Evolutionary conservation across 495 filamentous ascomycete genomes (phyloP), one percentile per base, ranked within the genome.

Genomic region (Friedmanniomyces simplex): DNA sequence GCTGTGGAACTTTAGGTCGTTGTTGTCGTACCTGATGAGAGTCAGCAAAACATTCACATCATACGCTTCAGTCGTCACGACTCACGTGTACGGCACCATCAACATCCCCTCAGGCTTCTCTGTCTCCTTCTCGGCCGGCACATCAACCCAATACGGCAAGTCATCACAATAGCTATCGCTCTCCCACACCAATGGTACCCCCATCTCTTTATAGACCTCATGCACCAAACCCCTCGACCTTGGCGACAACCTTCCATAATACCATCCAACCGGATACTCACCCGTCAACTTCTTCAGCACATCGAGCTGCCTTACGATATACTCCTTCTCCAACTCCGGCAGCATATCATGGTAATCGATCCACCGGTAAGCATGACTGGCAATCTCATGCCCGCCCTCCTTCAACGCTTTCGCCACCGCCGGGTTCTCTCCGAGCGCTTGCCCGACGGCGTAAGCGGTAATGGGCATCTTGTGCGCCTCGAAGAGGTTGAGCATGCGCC

Each of bases 121-220:
- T 2, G 45, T 50, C 24, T 69, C 60, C 39, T 66, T 63, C 59
- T 75, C 72, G 6, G 68, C 62, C 14, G 71, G 69, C 8, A 74
- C 63, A 60, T 75, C 71, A 8, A 69, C 63, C 71, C 71, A 74
- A 55, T 73, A 75, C 8, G 73, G 73, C 25, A 75, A 50, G 54
- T 75, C 73, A 57, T 75, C 73, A 8, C 69, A 67, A 52, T 73
- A 75, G 11, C 63, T 58, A 54, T 75, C 71, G 4, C 57, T 58
- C 13, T 64, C 61, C 71, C 71, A 75, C 0, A 70, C 54, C 1
- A 75, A 54, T 7, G 56, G 56, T 36, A 66, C 56, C 8, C 62
- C 67, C 60, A 68, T 61, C 58, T 75, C 72, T 26, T 68, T 64
- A 54, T 71, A 73, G 11, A 72, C 69, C 42, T 73, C 64, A 34